Evolutionary conservation across 352 stramenopile genomes (phyloP).

Genomic region (Phytophthora fragariae): DNA sequence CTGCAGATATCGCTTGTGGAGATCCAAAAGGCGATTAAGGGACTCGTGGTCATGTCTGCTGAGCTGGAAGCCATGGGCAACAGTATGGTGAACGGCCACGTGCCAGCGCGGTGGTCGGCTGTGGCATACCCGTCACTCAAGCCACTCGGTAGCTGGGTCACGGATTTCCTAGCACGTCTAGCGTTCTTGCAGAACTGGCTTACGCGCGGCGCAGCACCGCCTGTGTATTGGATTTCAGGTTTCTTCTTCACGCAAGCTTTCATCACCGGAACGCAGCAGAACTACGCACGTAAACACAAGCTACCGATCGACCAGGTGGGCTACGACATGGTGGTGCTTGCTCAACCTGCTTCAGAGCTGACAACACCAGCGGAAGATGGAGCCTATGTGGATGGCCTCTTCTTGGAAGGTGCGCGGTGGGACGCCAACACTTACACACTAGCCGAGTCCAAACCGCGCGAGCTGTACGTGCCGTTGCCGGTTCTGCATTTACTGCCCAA

Average conservation of each 20-base stretch:
- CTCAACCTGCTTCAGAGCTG: conserved; percentile 46
- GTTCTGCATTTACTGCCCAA: conserved; percentile 88
- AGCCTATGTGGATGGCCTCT: conserved; percentile 91
- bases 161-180: conserved; percentile 88
- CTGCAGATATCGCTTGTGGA: conserved; percentile 86
- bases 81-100: conserved; percentile 93
- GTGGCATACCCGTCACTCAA: conserved; percentile 94
- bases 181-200: conserved; percentile 89
- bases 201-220: conserved; percentile 69
- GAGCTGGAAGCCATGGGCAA: conserved; percentile 95
- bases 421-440: conserved; percentile 71
- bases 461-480: conserved; percentile 90
- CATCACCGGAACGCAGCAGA: conserved; percentile 94
- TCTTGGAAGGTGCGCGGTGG: conserved; percentile 93
- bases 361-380: conserved; percentile 80
- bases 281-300: conserved; percentile 92
- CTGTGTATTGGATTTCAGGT: conserved; percentile 94
- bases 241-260: conserved; percentile 97
- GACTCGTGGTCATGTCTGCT: conserved; percentile 92
- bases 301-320: conserved; percentile 92
- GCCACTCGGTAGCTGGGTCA: conserved; percentile 93
- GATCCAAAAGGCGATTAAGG: conserved; percentile 93
- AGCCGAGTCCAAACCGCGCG: conserved; percentile 82
- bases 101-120: conserved; percentile 84
- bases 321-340: conserved; percentile 90